Evolutionary conservation across 345 rosid species (phyloP), one percentile per base, ranked within the genome.

Genomic region (Citrus inodora): DNA sequence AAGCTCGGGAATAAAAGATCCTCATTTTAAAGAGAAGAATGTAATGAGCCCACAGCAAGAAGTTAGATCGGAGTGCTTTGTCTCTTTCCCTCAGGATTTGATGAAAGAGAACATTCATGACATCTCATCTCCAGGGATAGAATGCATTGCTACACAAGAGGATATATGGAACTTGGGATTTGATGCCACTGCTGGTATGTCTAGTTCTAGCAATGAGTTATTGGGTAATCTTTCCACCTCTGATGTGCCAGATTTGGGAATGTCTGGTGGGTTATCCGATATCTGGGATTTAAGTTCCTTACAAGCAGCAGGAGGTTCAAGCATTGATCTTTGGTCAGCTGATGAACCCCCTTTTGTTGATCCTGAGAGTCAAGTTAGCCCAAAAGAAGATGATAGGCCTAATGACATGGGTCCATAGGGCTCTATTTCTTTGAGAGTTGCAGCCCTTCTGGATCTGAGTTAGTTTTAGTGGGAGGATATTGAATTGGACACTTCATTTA

Each of bases 101-200:
- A 71, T n/a, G 42, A 74, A 77, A 79, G 80, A 59, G 76, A 76
- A 80, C 62, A 79, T 78, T 76, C 86, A 78, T 2, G 89, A 78
- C 66, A 71, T 75, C 74, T 75, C 90, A 19, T 83, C 85, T 35
- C 67, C 79, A 42, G 88, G 81, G 48, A 69, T 82, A 28, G 91
- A 83, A 48, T 71, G 73, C 60, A 53, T 90, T 24, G 76, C 83
- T 59, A 85, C 85, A 68, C 88, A 85, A 75, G 95, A 87, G 74
- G 93, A 95, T 74, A 72, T 82, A 62, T 89, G 98, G 98, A 88
- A 81, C 81, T 80, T 90, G 87, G 91, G 85, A 67, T 89, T 92
- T 28, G 92, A 90, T 51, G 68, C 79, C 67, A 65, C 81, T 73
- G 83, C 86, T 28, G 89, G 85, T 37, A 61, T 81, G 87, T 81